phyloP scores from a whole-genome alignment of 2,329 filamentous ascomycete genomes.

The Colletotrichum sp. region DNA sequence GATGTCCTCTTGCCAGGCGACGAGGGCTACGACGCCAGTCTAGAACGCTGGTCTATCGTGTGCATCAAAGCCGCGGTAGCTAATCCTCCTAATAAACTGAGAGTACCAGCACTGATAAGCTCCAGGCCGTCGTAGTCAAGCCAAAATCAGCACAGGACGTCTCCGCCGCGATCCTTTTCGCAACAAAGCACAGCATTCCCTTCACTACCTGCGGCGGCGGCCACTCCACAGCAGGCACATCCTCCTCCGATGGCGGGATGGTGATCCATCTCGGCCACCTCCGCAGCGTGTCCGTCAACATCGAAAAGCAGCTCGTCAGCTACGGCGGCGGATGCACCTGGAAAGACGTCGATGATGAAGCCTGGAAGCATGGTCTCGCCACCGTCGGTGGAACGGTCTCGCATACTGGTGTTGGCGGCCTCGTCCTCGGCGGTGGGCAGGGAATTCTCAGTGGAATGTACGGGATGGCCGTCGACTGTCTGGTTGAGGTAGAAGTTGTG shows the following conservation, averaged over 20 bases:
- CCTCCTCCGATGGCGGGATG: conserved; percentile 53
- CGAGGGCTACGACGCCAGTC: conserved; percentile 35
- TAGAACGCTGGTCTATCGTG: conserved; percentile 41
- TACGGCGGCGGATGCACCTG: conserved; percentile 58
- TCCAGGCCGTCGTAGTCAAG: conserved; percentile 48
- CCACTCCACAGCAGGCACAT: conserved; percentile 58
- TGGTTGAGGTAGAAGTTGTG: conserved; percentile 43
- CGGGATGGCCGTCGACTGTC: conserved; percentile 53
- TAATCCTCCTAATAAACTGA: not conserved
- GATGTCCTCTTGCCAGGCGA: conserved; percentile 35
- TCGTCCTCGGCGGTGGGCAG: conserved; percentile 63
- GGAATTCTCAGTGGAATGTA: conserved; percentile 59
- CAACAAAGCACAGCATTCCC: conserved; percentile 46
- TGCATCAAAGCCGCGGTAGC: conserved; percentile 38
- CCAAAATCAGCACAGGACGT: conserved; percentile 45
- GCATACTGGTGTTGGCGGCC: conserved; percentile 65
- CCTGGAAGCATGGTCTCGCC: conserved; percentile 55
- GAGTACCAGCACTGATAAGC: not conserved
- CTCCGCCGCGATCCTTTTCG: conserved; percentile 47
- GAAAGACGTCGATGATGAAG: conserved; percentile 58
- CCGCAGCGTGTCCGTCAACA: conserved; percentile 53
- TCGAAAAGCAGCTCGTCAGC: conserved; percentile 45
- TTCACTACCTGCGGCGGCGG: conserved; percentile 61
- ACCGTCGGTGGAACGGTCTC: conserved; percentile 67
- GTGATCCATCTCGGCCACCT: conserved; percentile 61